Evolutionary conservation across 495 filamentous ascomycete species (phyloP).

Genomic region (Lasiosphaeria miniovina): DNA sequence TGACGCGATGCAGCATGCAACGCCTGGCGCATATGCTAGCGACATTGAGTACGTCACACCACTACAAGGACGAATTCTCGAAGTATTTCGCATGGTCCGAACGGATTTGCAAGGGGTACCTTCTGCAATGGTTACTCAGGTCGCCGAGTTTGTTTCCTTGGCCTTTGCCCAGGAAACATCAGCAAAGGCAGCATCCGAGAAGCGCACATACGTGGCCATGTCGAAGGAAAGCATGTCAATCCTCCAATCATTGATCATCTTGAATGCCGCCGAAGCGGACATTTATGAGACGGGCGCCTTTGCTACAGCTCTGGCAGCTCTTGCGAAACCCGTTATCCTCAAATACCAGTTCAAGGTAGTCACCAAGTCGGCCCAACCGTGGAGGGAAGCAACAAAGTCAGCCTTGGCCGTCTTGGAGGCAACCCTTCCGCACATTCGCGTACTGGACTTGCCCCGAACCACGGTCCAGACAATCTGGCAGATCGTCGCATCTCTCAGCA

Average conservation of each 20-base stretch:
- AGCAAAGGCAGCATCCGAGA: constrained; percentile 34
- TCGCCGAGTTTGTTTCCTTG: constrained; percentile 67
- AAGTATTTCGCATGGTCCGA: constrained; percentile 68
- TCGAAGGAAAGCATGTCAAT: constrained; percentile 73
- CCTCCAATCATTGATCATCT: constrained; percentile 59
- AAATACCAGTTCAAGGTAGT: constrained; percentile 68
- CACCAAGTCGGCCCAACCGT: constrained; percentile 60
- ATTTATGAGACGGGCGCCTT: constrained; percentile 66
- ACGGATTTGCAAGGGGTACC: constrained; percentile 65
- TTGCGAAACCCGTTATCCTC: constrained; percentile 63
- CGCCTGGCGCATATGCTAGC: constrained; percentile 70
- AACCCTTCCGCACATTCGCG: constrained; percentile 60
- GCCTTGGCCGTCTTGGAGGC: constrained; percentile 65
- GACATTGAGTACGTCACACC: constrained; percentile 83
- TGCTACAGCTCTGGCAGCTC: constrained; percentile 55
- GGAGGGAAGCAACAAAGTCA: constrained; percentile 73
- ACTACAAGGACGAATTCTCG: constrained; percentile 71
- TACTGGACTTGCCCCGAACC: constrained; percentile 49
- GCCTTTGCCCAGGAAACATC: constrained; percentile 50
- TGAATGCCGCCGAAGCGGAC: constrained; percentile 59
- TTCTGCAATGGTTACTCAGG: constrained; percentile 61
- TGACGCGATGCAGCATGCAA: constrained; percentile 54
- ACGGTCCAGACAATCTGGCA: constrained; percentile 54
- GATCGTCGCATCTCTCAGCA: constrained; percentile 55
- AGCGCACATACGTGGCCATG: constrained; percentile 80